phyloP scores from a whole-genome alignment of 768 basidiomycete species.

The Tylopilus balloui region DNA sequence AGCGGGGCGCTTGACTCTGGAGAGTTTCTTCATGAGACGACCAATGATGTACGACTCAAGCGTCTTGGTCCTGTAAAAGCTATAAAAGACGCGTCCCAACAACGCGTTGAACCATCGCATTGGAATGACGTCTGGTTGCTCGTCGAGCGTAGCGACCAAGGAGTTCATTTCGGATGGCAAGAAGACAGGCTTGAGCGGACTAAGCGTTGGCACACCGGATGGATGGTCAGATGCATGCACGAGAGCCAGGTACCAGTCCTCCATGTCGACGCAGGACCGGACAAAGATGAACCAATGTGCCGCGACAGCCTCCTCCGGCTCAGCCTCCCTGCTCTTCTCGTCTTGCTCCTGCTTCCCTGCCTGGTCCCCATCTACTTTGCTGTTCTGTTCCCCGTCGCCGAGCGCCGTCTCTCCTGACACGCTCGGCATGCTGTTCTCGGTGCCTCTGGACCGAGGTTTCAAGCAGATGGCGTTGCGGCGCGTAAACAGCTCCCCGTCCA shows the following conservation, averaged over 20 bases:
- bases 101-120: conserved; percentile 98
- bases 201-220: conserved; percentile 55
- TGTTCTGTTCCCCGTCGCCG: conserved; percentile 23
- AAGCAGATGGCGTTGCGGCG: conserved; percentile 86
- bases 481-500: conserved; percentile 87
- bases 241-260: conserved; percentile 91
- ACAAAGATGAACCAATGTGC: conserved; percentile 94
- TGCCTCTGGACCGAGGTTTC: conserved; percentile 42
- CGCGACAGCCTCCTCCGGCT: conserved; percentile 47
- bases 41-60: conserved; percentile 84
- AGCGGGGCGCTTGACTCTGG: conserved; percentile 83
- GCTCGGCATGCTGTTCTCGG: conserved; percentile 42
- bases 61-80: conserved; percentile 77
- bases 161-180: conserved; percentile 72
- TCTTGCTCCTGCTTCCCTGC: conserved; percentile 33
- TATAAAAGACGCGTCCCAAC: conserved; percentile 89
- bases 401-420: conserved; percentile 50
- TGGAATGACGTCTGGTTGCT: conserved; percentile 92
- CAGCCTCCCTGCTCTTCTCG: conserved; percentile 35
- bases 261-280: conserved; percentile 85
- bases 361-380: conserved; percentile 22
- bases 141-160: conserved; percentile 81
- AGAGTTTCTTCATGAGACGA: conserved; percentile 88
- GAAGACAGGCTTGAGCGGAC: conserved; percentile 63
- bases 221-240: conserved; percentile 68